phyloP scores from a whole-genome alignment of 73 alveolate species.

The Paramecium pentaurelia region DNA sequence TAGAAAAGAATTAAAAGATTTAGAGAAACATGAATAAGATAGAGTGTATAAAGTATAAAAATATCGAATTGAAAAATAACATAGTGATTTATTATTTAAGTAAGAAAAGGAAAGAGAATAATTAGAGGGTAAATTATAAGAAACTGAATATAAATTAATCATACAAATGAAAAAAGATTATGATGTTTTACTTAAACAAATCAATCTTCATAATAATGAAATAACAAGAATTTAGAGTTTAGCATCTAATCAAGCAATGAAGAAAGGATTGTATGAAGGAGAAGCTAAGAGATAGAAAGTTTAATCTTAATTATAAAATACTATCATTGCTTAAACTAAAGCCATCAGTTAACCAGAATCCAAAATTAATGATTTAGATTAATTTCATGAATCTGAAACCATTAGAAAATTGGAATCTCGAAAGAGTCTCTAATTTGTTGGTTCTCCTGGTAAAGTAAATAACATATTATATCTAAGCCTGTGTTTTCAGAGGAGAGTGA shows the following conservation, averaged over 20 bases:
- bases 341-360: slow-evolving; percentile 51
- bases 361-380: slow-evolving; percentile 52
- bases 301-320: slow-evolving; percentile 63
- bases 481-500: slow-evolving; percentile 19
- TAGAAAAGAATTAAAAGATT: slow-evolving; percentile 87
- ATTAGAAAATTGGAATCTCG: slow-evolving; percentile 54
- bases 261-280: slow-evolving; percentile 70
- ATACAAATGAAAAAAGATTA: slow-evolving; percentile 88
- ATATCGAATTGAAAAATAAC: slow-evolving; percentile 82
- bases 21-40: slow-evolving; percentile 83
- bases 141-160: slow-evolving; percentile 86
- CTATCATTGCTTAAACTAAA: slow-evolving; percentile 65
- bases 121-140: slow-evolving; percentile 83
- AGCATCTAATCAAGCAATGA: slow-evolving; percentile 65
- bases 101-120: slow-evolving; percentile 84
- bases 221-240: slow-evolving; percentile 86
- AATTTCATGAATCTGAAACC: slow-evolving; percentile 61
- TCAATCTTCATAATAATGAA: slow-evolving; percentile 91
- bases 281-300: slow-evolving; percentile 75
- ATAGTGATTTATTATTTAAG: slow-evolving; percentile 70
- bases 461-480: not conserved
- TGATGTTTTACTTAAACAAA: slow-evolving; percentile 79
- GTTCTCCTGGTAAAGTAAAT: slow-evolving; percentile 64
- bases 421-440: slow-evolving; percentile 48
- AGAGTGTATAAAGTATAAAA: slow-evolving; percentile 87